A percentile compares a stretch with the other conserved stretches of the same genome.
These are phyloP conservation scores for Penicillium vulpinum DNA, from an alignment of 2,329 filamentous ascomycete genomes.

Conservation along the genomic window DNA sequence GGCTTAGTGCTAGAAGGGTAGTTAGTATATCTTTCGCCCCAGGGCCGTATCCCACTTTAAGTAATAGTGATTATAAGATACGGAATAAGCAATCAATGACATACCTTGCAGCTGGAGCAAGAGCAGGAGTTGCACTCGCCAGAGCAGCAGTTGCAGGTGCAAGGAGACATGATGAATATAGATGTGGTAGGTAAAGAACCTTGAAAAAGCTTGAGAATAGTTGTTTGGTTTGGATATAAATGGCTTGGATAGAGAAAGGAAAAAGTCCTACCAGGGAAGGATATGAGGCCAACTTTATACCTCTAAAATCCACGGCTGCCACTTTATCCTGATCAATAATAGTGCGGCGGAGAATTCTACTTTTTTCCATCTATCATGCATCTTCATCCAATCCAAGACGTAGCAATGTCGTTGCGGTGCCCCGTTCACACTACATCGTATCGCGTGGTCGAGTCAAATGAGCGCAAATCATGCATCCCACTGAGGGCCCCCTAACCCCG, in stretches of 20 bases:
- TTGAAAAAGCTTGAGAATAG: slow-evolving; percentile 9
- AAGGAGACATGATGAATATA: slow-evolving; percentile 43
- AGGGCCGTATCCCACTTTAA: background rate
- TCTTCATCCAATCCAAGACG: slow-evolving; percentile 13
- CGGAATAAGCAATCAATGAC: slow-evolving; percentile 6
- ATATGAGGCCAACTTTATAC: slow-evolving; percentile 20
- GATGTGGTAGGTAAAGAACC: slow-evolving; percentile 15
- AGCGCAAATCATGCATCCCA: slow-evolving; percentile 9
- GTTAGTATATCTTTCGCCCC: slow-evolving; percentile 13
- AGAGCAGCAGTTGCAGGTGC: slow-evolving; percentile 42
- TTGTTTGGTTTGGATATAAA: background rate
- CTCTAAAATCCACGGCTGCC: background rate
- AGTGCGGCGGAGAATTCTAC: background rate
- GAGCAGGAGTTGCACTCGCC: slow-evolving; percentile 43
- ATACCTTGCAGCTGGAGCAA: slow-evolving; percentile 41
- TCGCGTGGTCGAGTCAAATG: slow-evolving; percentile 28
- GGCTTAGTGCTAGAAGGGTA: slow-evolving; percentile 26
- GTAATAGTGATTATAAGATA: background rate
- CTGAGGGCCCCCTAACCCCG: slow-evolving; percentile 4
- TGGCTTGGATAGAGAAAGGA: slow-evolving; percentile 6
- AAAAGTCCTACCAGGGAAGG: slow-evolving; percentile 4
- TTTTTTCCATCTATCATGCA: background rate
- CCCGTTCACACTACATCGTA: slow-evolving; percentile 10
- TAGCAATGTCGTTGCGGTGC: background rate
- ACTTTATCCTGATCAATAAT: background rate